Evolutionary conservation across 768 basidiomycete genomes (phyloP).

Genomic region (Leucocoprinus leucothites): DNA sequence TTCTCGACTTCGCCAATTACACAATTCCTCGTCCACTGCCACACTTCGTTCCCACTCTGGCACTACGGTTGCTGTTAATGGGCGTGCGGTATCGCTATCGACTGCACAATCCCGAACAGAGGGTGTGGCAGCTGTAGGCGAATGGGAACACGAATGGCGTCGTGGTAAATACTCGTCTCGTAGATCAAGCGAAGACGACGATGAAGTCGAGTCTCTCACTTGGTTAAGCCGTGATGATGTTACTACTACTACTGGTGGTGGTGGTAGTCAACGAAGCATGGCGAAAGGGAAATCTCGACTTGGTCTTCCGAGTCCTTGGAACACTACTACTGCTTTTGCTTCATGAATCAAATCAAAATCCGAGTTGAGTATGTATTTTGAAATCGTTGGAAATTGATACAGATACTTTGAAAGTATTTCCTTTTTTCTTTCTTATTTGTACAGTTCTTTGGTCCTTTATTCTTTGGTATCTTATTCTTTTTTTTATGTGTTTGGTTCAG

Average conservation of each 20-base stretch:
- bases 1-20: background rate
- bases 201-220: constrained; percentile 23
- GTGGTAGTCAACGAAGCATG: constrained; percentile 4
- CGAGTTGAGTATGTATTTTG: no score
- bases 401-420: no score
- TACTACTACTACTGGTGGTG: no score
- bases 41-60: background rate
- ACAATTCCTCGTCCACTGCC: background rate
- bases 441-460: no score
- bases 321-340: background rate
- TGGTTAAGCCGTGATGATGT: constrained; percentile 13
- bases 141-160: constrained; percentile 25
- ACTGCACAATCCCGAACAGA: background rate
- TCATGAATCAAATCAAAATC: no score
- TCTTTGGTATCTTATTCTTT: no score
- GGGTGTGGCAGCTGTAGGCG: constrained; percentile 4
- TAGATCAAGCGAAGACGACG: constrained; percentile 28
- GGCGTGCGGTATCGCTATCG: background rate
- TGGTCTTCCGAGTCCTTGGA: background rate
- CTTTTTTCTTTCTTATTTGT: no score
- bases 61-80: no score
- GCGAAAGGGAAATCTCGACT: constrained; percentile 1
- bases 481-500: no score
- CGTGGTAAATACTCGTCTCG: constrained; percentile 23
- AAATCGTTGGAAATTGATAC: no score